phyloP scores from a whole-genome alignment of 1,284 basidiomycete genomes.

The Pyrrhoderma lamaoense region DNA sequence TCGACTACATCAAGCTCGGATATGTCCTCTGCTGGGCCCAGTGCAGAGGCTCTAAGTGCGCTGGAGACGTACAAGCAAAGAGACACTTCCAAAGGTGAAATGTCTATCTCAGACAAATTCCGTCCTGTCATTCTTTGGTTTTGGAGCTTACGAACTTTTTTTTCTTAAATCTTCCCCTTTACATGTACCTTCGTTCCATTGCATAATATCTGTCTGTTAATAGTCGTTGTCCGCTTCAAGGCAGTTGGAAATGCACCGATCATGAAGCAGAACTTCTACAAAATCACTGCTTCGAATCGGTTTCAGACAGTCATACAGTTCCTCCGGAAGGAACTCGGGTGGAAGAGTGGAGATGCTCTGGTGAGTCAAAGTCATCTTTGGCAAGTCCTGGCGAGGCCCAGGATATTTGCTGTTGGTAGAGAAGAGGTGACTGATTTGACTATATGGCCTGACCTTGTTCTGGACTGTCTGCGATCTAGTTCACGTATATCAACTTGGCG shows the following conservation, averaged over 20 bases:
- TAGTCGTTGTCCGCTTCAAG: constrained; percentile 96
- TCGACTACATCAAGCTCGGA: too few relatives aligned
- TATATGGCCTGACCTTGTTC: too few relatives aligned
- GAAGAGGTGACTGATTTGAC: constrained; percentile 2
- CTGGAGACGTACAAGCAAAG: constrained; percentile 81
- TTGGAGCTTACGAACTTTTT: constrained; percentile 3
- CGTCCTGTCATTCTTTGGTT: too few relatives aligned
- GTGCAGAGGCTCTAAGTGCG: constrained; percentile 53
- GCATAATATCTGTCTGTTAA: neutral
- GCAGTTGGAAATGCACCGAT: constrained; percentile 98
- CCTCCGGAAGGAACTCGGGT: constrained; percentile 82
- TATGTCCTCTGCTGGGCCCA: neutral
- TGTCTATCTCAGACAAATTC: too few relatives aligned
- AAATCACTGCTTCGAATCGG: constrained; percentile 90
- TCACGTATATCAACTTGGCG: constrained; percentile 97
- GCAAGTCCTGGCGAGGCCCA: neutral
- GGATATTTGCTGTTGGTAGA: constrained; percentile 2
- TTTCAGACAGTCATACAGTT: constrained; percentile 97
- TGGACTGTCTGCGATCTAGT: constrained; percentile 46
- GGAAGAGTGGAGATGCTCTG: constrained; percentile 82
- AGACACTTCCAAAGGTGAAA: constrained; percentile 74
- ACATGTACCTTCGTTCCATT: neutral
- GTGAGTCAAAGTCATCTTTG: constrained; percentile 49
- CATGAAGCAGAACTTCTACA: constrained; percentile 98
- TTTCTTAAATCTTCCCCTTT: neutral